Evolutionary conservation across 768 basidiomycete species (phyloP), one percentile per base, ranked within the genome.

Genomic region (Agrocybe pediades): DNA sequence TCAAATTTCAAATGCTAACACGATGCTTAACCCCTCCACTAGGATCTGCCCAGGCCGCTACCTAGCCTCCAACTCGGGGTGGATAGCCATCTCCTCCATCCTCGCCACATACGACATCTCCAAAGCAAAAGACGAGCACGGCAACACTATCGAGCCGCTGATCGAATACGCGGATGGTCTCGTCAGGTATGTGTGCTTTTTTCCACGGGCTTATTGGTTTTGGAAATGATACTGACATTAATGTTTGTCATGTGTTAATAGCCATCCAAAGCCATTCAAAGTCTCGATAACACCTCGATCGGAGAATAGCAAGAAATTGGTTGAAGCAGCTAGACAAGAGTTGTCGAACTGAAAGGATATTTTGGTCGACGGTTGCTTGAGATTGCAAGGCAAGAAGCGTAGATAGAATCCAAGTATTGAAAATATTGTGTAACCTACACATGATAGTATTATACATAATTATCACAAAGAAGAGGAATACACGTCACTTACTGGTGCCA

Each of bases 11-110:
- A n/a, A n/a, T n/a, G n/a, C n/a, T n/a, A n/a, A n/a, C n/a, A 27
- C 9, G n/a, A 9, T 41, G 19, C 23, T 9, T n/a, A 40, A 15
- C 19, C 15, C 11, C 40, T 41, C 9, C 24, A 16, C 23, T 23
- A 67, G 65, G 42, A 44, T 50, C 9, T 67, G 65, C 56, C 65
- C 65, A 47, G 64, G 64, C 17, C 47, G 50, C 24, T 53, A 67
- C 30, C 62, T 67, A 13, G 62, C 61, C 2, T 60, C 63, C 43
- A 61, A 64, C 25, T 60, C 61, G 9, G 48, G 60, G 1, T 66
- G 63, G 58, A 50, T 66, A 20, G 54, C 60, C 5, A 47, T 66
- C 27, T 50, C 56, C 6, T 56, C 57, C 0, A 53, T 53, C 44
- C 23, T 46, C 20, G 52, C 52, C 1, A 46, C 52, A 8, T 3